phyloP scores from a whole-genome alignment of 2,329 filamentous ascomycete genomes.

The Penicillium sp. region DNA sequence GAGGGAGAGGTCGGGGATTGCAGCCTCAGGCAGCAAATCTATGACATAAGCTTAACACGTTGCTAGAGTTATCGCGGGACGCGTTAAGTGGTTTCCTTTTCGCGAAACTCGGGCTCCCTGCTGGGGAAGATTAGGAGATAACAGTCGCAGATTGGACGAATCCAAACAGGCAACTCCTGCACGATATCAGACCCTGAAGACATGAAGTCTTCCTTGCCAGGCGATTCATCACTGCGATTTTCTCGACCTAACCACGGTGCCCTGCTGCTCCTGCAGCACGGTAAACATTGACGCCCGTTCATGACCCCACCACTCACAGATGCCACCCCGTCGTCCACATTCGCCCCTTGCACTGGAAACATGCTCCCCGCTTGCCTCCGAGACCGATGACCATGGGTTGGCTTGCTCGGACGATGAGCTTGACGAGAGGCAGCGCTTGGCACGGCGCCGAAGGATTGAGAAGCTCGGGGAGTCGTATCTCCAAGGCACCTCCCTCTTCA shows the following conservation, averaged over 20 bases:
- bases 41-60: conserved; percentile 18
- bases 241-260: conserved; percentile 30
- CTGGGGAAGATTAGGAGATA: not conserved
- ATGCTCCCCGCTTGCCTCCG: conserved; percentile 29
- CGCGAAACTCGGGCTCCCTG: conserved; percentile 6
- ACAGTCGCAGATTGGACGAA: not conserved
- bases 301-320: conserved; percentile 28
- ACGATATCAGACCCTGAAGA: conserved; percentile 15
- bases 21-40: no score
- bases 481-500: conserved; percentile 49
- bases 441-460: conserved; percentile 51
- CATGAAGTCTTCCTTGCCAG: conserved; percentile 22
- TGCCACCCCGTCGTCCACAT: conserved; percentile 38
- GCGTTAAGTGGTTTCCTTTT: conserved; percentile 30
- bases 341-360: conserved; percentile 45
- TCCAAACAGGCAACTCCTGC: not conserved
- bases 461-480: conserved; percentile 47
- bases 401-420: conserved; percentile 48
- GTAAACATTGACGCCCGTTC: conserved; percentile 18
- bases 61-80: conserved; percentile 25
- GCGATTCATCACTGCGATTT: conserved; percentile 14
- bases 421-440: conserved; percentile 35
- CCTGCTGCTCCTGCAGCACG: conserved; percentile 27
- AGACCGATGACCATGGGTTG: conserved; percentile 34
- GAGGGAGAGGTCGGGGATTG: no score